Evolutionary conservation across 2,329 filamentous ascomycete genomes (phyloP), one percentile per base, ranked within the genome.

Genomic region (Apiospora hydei): DNA sequence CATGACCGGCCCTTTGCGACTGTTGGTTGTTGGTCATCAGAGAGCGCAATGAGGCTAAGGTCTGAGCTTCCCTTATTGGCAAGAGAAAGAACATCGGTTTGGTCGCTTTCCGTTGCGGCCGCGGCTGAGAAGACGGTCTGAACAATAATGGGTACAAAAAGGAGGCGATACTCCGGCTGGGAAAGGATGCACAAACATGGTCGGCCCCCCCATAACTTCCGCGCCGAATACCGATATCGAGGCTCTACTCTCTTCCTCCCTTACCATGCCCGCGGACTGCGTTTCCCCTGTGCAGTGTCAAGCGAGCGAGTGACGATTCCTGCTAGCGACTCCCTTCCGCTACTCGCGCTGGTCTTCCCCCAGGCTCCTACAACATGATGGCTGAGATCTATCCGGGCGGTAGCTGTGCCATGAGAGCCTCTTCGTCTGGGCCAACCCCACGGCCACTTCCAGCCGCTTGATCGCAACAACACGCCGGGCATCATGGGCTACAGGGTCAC

Each of bases 381-480:
- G 71, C 74, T 30, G 70, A 73, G 2, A 72, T 74, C 14, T 73
- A 72, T 64, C 71, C 73, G 13, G 74, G 71, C 6, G 71, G 70
- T 1, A 73, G 72, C 14, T 75, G 74, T 13, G 69, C 66, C n/a
- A 30, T 30, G 69, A 72, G 46, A 72, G 73, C 24, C 72, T 26
- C 21, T 73, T 74, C 26, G 71, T 75, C 34, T 75, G 74, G 74
- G 71, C 71, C n/a, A 71, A 74, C 61, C 74, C 74, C 5, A 74
- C 2, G 74, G 74, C n/a, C 69, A 44, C 14, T 75, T 71, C 41
- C 74, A 74, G 61, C 72, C 73, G 43, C 71, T 75, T 7, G 74
- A 74, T 30, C 72, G 73, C 13, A 69, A 73, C 43, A 74, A 75
- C 46, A 73, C 71, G 24, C 74, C 74, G 21, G 73, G 73, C 67